Evolutionary conservation across 2,329 filamentous ascomycete species (phyloP), one percentile per base, ranked within the genome.

Genomic region (Colletotrichum scovillei): DNA sequence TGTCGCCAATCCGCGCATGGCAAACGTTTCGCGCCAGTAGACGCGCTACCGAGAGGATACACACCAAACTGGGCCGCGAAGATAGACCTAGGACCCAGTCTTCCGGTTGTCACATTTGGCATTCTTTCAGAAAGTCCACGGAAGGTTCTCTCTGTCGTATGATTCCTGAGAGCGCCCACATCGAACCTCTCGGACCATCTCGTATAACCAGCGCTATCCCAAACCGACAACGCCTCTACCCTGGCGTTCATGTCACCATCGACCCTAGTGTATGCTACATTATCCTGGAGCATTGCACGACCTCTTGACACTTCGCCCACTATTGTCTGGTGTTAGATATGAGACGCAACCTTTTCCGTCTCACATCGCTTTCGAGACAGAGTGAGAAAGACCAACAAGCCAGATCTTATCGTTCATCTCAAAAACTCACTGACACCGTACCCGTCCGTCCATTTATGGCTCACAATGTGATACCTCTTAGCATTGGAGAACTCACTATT

Each of bases 401-500:
- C 28, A 38, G 46, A 62, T 63, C 52, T 63, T 28, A 42, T 35
- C 58, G 35, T 69, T 69, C 69, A 63, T 69, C 69, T 69, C 57
- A 59, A 68, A 52, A 4, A 57, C 35, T 53, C 22, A 22, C 49
- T 49, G 4, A 26, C 30, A 12, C 62, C 28, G 49, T 65, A 14
- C 30, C 26, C 49, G 5, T 14, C 22, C 22, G 58, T 14, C 38
- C 19, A 19, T 62, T 19, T 28, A 11, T 14, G 19, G 52, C 14
- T n/a, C 14, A 24, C 28, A 42, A 63, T 66, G 35, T 8, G 35
- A 53, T 42, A 38, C 28, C 52, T 14, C 24, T 19, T 14, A 16
- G 32, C n/a, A 11, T 22, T 26, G 11, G n/a, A 42, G 16, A 49
- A 16, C 52, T 46, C 35, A 22, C 8, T 19, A 4, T 42, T 19